Evolutionary conservation across 768 basidiomycete species (phyloP), one percentile per base, ranked within the genome.

Genomic region (Hygrophorus pudorinus): DNA sequence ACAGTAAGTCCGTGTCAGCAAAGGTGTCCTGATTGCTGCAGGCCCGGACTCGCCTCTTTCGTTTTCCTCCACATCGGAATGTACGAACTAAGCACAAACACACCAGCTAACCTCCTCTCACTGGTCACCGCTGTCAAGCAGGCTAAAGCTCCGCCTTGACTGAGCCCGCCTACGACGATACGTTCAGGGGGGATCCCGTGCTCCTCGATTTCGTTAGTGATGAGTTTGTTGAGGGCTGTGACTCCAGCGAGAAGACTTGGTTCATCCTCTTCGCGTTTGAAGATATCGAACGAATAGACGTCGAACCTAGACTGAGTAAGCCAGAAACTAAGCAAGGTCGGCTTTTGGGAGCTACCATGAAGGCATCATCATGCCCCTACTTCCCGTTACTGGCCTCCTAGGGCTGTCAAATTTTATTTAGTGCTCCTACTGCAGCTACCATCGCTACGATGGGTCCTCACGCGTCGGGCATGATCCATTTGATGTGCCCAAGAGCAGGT

Each of bases 111-210:
- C 44, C 68, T 72, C 41, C 73, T 64, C 28, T 53, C 48, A 1
- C 58, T 67, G 1, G 71, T 78, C 37, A 85, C 55, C 4, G 71
- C 79, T 2, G 72, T 72, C 42, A 84, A 60, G 8, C 81, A 60
- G 2, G 74, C 66, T 45, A 85, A 67, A 3, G 77, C 74, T 32
- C 73, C 79, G 14, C 82, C 85, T 56, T 87, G 85, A 41, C 74
- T 78, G 56, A 86, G 75, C 0, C 86, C 86, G 5, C 81, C 85
- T n/a, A 88, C 49, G 32, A 87, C 69, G 48, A 86, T 76, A 33
- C 78, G 69, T 28, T 71, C 56, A 16, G 73, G 60, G 1, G 75
- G 68, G 33, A 85, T 75, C 21, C 74, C 73, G 5, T 65, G 63
- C 30, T 78, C 72, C 8, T 45, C 29, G 28, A 79, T 65, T 56